phyloP scores from a whole-genome alignment of 108 stramenopile genomes.

The Nitzschia sp. region DNA sequence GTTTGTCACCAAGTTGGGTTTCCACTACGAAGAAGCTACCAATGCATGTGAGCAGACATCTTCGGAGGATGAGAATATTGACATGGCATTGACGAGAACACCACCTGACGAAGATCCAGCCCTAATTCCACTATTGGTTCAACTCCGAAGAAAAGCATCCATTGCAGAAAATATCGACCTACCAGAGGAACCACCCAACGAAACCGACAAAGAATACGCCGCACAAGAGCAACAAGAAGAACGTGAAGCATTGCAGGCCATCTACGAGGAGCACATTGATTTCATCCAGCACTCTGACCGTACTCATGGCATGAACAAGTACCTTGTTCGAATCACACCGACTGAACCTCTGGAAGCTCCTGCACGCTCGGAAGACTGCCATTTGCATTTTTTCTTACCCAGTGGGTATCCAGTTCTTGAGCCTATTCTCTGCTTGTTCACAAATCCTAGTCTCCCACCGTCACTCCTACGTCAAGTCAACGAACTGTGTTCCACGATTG shows the following conservation, averaged over 20 bases:
- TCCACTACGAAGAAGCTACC: constrained; percentile 37
- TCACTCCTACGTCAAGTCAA: constrained; percentile 57
- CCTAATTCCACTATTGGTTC: constrained; percentile 4
- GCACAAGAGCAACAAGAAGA: constrained; percentile 63
- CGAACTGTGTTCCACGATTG: constrained; percentile 29
- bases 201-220: constrained; percentile 31
- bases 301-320: constrained; percentile 3
- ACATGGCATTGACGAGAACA: not conserved
- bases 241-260: constrained; percentile 59
- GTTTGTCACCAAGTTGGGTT: constrained; percentile 43
- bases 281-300: not conserved
- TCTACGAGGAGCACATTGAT: constrained; percentile 62
- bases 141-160: constrained; percentile 7
- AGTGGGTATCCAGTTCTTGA: constrained; percentile 50
- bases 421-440: constrained; percentile 52
- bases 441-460: constrained; percentile 61
- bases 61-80: constrained; percentile 2
- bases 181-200: constrained; percentile 8
- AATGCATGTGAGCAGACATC: constrained; percentile 27
- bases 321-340: constrained; percentile 38
- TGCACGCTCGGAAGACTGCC: constrained; percentile 48
- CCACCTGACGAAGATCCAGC: constrained; percentile 19
- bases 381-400: constrained; percentile 55
- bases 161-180: not conserved
- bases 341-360: constrained; percentile 36